phyloP scores from a whole-genome alignment of 306 rosid genomes.

The Abrus pulchellus region DNA sequence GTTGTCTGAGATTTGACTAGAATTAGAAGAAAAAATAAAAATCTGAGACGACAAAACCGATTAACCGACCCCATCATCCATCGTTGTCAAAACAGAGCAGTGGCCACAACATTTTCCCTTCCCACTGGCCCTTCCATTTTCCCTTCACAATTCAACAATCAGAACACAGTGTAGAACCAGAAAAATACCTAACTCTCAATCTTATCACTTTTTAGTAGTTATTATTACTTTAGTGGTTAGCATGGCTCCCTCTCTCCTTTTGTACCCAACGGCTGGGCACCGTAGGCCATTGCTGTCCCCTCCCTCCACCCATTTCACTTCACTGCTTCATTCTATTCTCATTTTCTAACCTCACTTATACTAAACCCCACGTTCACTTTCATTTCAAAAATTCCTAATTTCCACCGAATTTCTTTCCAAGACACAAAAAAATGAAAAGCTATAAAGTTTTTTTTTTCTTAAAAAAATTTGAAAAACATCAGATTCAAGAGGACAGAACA shows the following conservation, averaged over 20 bases:
- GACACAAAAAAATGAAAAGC: neutral
- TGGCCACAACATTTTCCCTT: constrained; percentile 42
- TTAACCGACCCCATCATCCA: constrained; percentile 58
- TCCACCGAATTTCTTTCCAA: constrained; percentile 24
- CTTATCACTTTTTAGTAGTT: constrained; percentile 72
- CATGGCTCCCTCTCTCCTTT: constrained; percentile 53
- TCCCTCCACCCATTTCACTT: constrained; percentile 17
- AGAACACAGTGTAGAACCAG: constrained; percentile 58
- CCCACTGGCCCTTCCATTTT: constrained; percentile 51
- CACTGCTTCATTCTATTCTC: neutral
- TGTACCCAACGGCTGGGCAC: constrained; percentile 57
- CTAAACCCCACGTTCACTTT: constrained; percentile 3
- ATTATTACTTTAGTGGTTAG: constrained; percentile 81
- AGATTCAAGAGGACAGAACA: neutral
- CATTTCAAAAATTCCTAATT: constrained; percentile 19
- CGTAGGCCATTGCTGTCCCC: constrained; percentile 72
- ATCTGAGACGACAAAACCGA: constrained; percentile 52
- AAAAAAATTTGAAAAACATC: neutral
- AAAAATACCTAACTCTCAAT: constrained; percentile 79
- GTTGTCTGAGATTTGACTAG: constrained; percentile 40
- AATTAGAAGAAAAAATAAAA: neutral
- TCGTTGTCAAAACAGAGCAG: constrained; percentile 48
- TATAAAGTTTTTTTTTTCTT: neutral
- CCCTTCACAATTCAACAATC: constrained; percentile 44
- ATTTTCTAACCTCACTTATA: constrained; percentile 1